Conservation (phyloP, 2,329 filamentous ascomycete species). For the Hypoxylon sp. region DNA sequence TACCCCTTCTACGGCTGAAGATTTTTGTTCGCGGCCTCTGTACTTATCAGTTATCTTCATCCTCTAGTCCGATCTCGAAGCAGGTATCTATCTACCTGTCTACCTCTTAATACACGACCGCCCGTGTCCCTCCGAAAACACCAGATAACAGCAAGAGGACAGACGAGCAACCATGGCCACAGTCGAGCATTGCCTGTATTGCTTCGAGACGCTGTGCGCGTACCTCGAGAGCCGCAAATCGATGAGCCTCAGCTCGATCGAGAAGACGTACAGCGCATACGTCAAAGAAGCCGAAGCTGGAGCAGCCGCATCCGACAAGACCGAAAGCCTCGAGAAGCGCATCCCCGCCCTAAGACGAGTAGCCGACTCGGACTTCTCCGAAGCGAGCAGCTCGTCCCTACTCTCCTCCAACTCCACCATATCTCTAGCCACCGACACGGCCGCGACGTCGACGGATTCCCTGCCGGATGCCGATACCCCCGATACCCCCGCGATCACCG, state of each 20-base stretch:
- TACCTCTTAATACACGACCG: no score
- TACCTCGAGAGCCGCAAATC: conserved; percentile 77
- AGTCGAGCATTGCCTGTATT: conserved; percentile 86
- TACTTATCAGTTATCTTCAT: not conserved
- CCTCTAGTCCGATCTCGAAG: conserved; percentile 4
- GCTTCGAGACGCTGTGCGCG: conserved; percentile 87
- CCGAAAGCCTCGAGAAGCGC: conserved; percentile 49
- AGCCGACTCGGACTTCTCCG: conserved; percentile 45
- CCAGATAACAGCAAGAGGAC: conserved; percentile 5
- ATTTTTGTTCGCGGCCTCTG: not conserved
- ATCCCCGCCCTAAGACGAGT: conserved; percentile 47
- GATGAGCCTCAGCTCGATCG: conserved; percentile 74
- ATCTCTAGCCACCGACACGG: conserved; percentile 55
- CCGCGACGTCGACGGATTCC: conserved; percentile 59
- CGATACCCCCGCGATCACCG: conserved; percentile 51
- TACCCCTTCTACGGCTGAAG: not conserved
- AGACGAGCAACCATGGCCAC: conserved; percentile 76
- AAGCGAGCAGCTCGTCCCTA: conserved; percentile 46
- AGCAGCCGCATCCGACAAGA: conserved; percentile 36
- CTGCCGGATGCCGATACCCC: conserved; percentile 48
- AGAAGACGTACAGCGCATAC: conserved; percentile 70
- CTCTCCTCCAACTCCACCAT: conserved; percentile 50
- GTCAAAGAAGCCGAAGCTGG: conserved; percentile 39
- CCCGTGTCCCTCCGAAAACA: not conserved
- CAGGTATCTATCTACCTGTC: not conserved